Evolutionary conservation across 1,139 yeast species (phyloP).

Genomic region (Sugiyamaella paludigena): DNA sequence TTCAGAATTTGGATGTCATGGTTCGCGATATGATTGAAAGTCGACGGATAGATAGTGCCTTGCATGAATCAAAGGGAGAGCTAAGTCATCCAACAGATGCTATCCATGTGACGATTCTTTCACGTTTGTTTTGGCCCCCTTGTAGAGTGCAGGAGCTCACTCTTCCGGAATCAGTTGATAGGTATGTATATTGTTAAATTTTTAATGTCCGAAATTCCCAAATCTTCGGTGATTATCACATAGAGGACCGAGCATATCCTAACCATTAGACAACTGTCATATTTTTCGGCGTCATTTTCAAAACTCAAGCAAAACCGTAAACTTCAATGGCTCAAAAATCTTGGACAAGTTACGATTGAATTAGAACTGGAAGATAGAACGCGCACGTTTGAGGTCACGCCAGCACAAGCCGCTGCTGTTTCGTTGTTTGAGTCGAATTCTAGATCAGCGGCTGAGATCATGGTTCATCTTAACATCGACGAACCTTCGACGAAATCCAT

Average conservation of each 20-base stretch:
- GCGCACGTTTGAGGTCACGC: slow-evolving; percentile 51
- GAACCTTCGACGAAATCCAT: slow-evolving; percentile 22
- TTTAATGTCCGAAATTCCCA: too few relatives aligned
- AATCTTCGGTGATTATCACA: too few relatives aligned
- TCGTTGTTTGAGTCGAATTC: slow-evolving; percentile 47
- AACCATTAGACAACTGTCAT: slow-evolving; percentile 38
- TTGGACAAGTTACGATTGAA: slow-evolving; percentile 63
- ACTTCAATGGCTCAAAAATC: slow-evolving; percentile 54
- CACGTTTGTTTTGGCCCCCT: slow-evolving; percentile 51
- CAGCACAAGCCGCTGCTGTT: slow-evolving; percentile 69
- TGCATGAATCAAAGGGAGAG: slow-evolving; percentile 22
- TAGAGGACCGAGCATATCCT: too few relatives aligned
- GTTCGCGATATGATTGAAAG: slow-evolving; percentile 57
- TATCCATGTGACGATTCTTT: slow-evolving; percentile 41
- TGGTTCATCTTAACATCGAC: slow-evolving; percentile 29
- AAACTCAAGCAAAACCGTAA: slow-evolving; percentile 55
- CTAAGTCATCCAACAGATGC: slow-evolving; percentile 1
- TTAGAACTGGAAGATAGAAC: slow-evolving; percentile 51
- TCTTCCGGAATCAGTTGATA: slow-evolving; percentile 46
- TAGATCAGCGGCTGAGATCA: slow-evolving; percentile 20
- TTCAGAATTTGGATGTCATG: slow-evolving; percentile 81
- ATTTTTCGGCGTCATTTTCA: slow-evolving; percentile 48
- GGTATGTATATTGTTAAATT: too few relatives aligned
- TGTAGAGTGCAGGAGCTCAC: slow-evolving; percentile 43
- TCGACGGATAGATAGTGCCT: slow-evolving; percentile 29